These are phyloP conservation scores for Globisporangium heterothallicum DNA, from an alignment of 352 stramenopile genomes.

Conservation along the genomic window DNA sequence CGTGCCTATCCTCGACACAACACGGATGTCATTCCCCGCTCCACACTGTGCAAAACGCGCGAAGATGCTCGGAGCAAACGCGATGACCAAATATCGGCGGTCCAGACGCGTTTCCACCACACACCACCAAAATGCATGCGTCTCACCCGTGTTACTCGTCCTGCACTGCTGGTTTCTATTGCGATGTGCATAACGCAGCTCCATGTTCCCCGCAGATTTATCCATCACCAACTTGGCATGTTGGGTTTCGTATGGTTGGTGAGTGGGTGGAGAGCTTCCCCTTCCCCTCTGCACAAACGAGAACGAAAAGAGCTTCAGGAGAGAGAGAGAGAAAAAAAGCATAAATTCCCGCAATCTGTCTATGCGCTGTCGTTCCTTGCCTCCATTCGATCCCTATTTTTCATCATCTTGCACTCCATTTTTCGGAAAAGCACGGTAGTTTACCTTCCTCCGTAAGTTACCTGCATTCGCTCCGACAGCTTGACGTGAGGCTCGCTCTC, in stretches of 20 bases:
- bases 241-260: background rate
- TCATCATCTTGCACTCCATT: background rate
- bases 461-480: too few species aligned
- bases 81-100: background rate
- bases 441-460: constrained; percentile 1
- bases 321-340: background rate
- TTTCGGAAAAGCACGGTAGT: background rate
- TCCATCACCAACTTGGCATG: background rate
- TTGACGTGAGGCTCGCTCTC: constrained; percentile 9
- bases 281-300: too few species aligned
- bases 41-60: too few species aligned
- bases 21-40: too few species aligned
- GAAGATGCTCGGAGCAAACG: too few species aligned
- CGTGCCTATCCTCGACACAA: too few species aligned
- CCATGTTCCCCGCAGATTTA: background rate
- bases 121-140: constrained; percentile 8
- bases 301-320: constrained; percentile 5
- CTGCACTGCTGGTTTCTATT: background rate
- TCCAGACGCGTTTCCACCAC: constrained; percentile 7
- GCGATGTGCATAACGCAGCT: too few species aligned
- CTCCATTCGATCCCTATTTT: too few species aligned
- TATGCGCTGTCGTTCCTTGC: too few species aligned
- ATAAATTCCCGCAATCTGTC: background rate
- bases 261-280: constrained; percentile 3
- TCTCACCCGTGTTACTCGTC: background rate